A percentile compares a stretch with the other conserved stretches of the same genome.
Evolutionary conservation across 139 green algal species (phyloP).

Genomic region (Micromonas commoda): DNA sequence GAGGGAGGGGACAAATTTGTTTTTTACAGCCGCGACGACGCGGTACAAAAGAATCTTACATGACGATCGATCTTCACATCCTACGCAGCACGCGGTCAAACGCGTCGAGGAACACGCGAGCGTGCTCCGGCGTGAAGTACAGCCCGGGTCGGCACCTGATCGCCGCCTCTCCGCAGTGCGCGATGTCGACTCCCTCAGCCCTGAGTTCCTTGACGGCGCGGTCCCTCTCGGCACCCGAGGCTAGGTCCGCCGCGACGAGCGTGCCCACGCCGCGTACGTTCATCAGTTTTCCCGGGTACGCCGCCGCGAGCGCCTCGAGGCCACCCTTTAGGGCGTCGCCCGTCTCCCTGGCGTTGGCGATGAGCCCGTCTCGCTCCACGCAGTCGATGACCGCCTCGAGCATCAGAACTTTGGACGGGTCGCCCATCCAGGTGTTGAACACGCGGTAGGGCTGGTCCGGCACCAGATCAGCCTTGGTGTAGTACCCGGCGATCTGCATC

Average conservation of each 20-base stretch:
- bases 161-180: not conserved
- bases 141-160: not conserved
- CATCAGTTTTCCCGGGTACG: not conserved
- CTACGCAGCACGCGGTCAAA: constrained; percentile 10
- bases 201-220: not conserved
- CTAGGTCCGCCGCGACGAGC: not conserved
- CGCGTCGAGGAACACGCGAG: not conserved
- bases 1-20: too few species aligned
- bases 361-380: not conserved
- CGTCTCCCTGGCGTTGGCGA: not conserved
- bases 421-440: constrained; percentile 22
- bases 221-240: not conserved
- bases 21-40: too few species aligned
- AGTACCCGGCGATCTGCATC: constrained; percentile 21
- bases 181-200: constrained; percentile 5
- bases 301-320: not conserved
- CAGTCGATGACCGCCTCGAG: constrained; percentile 1
- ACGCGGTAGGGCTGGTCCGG: constrained; percentile 4
- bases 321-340: not conserved
- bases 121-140: constrained; percentile 8
- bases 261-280: constrained; percentile 9
- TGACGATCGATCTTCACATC: too few species aligned
- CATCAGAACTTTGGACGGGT: constrained; percentile 1
- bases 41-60: too few species aligned
- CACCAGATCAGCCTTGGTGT: not conserved